Evolutionary conservation across 306 rosid species (phyloP).

Genomic region (Vigna reflexopilosa): DNA sequence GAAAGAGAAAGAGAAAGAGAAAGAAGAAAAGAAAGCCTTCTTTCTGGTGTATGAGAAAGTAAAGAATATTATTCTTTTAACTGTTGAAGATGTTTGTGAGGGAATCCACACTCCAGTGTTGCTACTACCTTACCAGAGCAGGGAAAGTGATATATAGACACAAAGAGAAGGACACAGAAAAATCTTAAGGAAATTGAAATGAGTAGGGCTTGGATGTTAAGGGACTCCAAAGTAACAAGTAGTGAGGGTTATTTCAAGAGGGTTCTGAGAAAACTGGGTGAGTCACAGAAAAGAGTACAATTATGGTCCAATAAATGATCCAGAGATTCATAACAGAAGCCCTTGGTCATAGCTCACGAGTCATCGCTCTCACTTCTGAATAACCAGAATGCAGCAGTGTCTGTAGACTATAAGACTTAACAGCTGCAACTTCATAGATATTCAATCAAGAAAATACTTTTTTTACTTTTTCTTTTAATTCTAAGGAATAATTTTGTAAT

Average conservation of each 20-base stretch:
- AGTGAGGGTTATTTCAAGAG: slow-evolving; percentile 49
- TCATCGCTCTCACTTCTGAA: slow-evolving; percentile 54
- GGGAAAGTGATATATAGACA: slow-evolving; percentile 6
- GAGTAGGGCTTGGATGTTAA: slow-evolving; percentile 7
- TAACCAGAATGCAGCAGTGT: slow-evolving; percentile 36
- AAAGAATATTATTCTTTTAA: slow-evolving; percentile 13
- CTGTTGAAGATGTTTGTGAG: slow-evolving; percentile 27
- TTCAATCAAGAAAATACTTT: background rate
- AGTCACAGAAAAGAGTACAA: slow-evolving; percentile 27
- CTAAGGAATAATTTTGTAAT: no score
- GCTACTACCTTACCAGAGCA: background rate
- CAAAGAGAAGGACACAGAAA: slow-evolving; percentile 15
- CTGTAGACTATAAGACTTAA: background rate
- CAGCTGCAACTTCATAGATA: slow-evolving; percentile 23
- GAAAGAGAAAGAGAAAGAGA: background rate
- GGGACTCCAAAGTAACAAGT: slow-evolving; percentile 35
- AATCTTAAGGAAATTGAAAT: background rate
- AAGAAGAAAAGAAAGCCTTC: background rate
- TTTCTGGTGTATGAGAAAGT: background rate
- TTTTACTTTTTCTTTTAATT: no score
- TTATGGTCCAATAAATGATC: slow-evolving; percentile 57
- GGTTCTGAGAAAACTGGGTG: slow-evolving; percentile 25
- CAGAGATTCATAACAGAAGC: slow-evolving; percentile 56
- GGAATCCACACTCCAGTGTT: slow-evolving; percentile 27
- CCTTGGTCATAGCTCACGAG: slow-evolving; percentile 47